Conservation (phyloP, 2,329 filamentous ascomycete genomes). For the Cladophialophora bantiana region DNA sequence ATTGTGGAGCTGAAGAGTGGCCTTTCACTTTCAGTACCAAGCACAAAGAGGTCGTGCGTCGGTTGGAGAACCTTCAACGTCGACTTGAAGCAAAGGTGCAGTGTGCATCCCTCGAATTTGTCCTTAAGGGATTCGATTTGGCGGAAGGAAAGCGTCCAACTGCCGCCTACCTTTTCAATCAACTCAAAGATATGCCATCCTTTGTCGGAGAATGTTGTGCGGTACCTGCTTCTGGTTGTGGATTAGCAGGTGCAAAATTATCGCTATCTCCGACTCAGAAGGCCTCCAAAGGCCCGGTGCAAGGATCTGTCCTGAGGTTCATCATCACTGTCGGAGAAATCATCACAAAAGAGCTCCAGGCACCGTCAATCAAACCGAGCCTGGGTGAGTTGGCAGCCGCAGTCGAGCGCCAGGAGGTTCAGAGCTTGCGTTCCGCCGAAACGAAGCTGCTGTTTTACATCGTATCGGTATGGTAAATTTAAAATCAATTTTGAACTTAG, state of each 20-base stretch:
- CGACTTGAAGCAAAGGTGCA: background rate
- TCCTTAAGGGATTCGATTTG: background rate
- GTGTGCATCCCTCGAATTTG: background rate
- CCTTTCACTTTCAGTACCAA: background rate
- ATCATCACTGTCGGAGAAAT: too few species aligned
- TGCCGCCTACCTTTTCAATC: background rate
- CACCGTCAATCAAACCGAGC: too few species aligned
- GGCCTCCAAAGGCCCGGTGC: too few species aligned
- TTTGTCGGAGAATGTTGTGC: conserved; percentile 4
- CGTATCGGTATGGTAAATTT: background rate
- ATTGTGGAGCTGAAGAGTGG: background rate
- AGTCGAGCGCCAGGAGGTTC: background rate
- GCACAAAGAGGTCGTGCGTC: background rate
- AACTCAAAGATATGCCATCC: background rate
- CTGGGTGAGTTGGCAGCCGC: background rate
- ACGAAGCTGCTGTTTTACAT: background rate
- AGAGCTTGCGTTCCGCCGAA: background rate
- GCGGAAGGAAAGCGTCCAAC: background rate
- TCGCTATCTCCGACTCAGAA: too few species aligned
- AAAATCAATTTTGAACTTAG: background rate
- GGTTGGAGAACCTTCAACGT: background rate
- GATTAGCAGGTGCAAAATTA: too few species aligned
- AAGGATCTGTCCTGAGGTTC: too few species aligned
- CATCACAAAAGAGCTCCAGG: too few species aligned
- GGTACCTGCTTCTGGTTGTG: background rate